These are phyloP conservation scores for Carex parvula DNA, from an alignment of 176 grass and related monocot species.

Conservation along the genomic window DNA sequence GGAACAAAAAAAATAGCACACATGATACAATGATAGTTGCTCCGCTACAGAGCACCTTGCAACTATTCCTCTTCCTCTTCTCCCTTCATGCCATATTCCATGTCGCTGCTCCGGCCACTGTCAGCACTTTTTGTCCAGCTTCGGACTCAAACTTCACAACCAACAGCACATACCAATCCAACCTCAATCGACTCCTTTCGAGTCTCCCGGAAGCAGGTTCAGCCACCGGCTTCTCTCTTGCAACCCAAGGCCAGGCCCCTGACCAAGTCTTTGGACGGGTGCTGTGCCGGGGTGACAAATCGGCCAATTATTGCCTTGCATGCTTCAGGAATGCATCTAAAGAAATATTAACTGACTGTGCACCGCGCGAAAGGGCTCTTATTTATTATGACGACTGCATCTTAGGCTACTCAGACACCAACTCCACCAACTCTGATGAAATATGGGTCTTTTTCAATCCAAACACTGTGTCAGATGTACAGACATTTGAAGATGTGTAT, in stretches of 20 bases:
- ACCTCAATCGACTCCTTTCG: slow-evolving; percentile 23
- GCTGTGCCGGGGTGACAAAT: slow-evolving; percentile 27
- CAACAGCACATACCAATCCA: slow-evolving; percentile 40
- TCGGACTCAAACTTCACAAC: slow-evolving; percentile 19
- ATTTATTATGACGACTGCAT: slow-evolving; percentile 23
- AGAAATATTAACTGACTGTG: not conserved
- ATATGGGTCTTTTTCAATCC: not conserved
- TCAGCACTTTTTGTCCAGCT: too few relatives aligned
- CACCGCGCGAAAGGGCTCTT: not conserved
- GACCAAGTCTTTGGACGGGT: slow-evolving; percentile 23
- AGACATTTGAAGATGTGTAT: slow-evolving; percentile 21
- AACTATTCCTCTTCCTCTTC: too few relatives aligned
- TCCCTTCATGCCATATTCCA: too few relatives aligned
- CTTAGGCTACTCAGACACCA: slow-evolving; percentile 34
- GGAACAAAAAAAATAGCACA: too few relatives aligned
- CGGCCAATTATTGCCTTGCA: slow-evolving; percentile 1
- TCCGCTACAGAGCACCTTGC: too few relatives aligned
- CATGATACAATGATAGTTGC: too few relatives aligned
- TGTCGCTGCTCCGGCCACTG: too few relatives aligned
- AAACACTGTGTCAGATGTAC: slow-evolving; percentile 4
- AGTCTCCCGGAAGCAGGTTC: not conserved
- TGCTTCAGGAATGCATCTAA: not conserved
- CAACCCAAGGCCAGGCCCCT: not conserved
- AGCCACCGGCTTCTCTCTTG: slow-evolving; percentile 32
- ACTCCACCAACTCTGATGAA: slow-evolving; percentile 14